Evolutionary conservation across 257 asterid genomes (phyloP).

Genomic region (Prunella vulgaris): DNA sequence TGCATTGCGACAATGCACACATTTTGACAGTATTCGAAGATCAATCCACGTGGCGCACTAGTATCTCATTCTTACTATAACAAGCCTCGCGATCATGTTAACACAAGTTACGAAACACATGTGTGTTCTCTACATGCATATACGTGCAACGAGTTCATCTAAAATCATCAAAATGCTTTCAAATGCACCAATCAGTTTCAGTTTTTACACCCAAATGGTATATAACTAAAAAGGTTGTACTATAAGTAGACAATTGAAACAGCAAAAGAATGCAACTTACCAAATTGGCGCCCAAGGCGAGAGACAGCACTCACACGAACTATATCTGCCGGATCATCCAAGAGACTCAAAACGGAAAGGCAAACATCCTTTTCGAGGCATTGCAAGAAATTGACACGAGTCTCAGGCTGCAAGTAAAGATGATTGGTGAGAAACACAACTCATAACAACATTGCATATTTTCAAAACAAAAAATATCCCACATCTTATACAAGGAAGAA

Average conservation of each 20-base stretch:
- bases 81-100: background rate
- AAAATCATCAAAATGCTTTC: background rate
- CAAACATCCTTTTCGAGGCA: conserved; percentile 42
- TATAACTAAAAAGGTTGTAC: background rate
- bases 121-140: background rate
- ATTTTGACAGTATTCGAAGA: background rate
- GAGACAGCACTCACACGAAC: conserved; percentile 57
- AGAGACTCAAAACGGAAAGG: conserved; percentile 36
- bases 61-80: background rate
- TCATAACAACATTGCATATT: background rate
- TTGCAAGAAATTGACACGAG: background rate
- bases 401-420: background rate
- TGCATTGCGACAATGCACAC: too few species aligned
- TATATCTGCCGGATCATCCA: conserved; percentile 67
- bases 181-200: background rate
- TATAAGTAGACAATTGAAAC: background rate
- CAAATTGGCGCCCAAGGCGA: conserved; percentile 56
- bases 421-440: background rate
- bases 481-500: background rate
- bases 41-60: background rate
- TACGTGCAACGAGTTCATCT: background rate
- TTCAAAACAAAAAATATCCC: background rate
- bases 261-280: conserved; percentile 34
- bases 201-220: background rate
- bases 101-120: background rate